Conservation (phyloP, 75 land plant species). For the Pinus albicaulis region DNA sequence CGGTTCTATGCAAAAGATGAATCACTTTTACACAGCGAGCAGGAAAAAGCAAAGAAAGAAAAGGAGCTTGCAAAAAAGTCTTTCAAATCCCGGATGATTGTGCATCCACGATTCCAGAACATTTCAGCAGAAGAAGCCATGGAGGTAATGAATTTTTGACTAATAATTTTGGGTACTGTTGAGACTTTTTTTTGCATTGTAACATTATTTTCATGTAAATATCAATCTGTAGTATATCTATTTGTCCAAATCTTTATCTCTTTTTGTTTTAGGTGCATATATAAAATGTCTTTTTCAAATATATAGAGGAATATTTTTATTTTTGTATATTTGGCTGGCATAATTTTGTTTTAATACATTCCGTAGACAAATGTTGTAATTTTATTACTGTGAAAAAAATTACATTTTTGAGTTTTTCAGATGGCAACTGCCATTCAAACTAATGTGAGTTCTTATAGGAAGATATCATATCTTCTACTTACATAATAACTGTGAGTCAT, state of each 20-base stretch:
- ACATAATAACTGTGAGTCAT: no score
- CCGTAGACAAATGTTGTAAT: no score
- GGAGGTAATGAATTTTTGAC: slow-evolving; percentile 37
- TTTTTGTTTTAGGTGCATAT: neutral
- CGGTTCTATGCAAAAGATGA: slow-evolving; percentile 56
- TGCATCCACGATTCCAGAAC: slow-evolving; percentile 93
- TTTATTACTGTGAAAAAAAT: no score
- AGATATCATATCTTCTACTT: no score
- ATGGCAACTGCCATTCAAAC: no score
- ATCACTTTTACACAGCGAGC: slow-evolving; percentile 39
- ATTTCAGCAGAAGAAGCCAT: slow-evolving; percentile 82
- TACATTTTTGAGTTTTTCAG: no score
- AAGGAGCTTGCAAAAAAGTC: slow-evolving; percentile 86
- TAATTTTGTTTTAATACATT: no score
- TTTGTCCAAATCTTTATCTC: neutral
- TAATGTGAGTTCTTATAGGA: no score
- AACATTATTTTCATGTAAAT: neutral
- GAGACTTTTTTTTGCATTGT: neutral
- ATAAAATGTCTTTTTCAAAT: neutral
- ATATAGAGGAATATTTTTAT: neutral
- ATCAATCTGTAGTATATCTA: neutral
- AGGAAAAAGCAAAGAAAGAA: slow-evolving; percentile 71
- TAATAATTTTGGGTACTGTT: neutral
- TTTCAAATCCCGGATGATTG: slow-evolving; percentile 93
- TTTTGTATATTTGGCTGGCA: neutral